Conservation (phyloP, 192 early-diverging fungal species). For the Gryganskiella cystojenkinii region DNA sequence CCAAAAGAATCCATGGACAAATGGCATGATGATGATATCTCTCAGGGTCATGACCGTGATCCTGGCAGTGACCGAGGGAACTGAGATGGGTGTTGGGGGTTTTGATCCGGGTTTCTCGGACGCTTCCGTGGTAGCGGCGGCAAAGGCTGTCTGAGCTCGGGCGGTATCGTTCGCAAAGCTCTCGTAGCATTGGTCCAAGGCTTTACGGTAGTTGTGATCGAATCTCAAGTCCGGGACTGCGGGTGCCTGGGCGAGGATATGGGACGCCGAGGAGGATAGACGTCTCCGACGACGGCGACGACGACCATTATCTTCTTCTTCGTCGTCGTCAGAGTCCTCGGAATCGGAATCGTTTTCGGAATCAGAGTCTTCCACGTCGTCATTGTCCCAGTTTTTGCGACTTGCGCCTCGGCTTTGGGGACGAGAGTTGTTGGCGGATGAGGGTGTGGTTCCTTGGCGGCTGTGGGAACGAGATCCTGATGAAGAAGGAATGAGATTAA, state of each 20-base stretch:
- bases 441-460: too few species aligned
- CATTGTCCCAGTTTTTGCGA: background rate
- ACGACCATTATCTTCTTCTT: background rate
- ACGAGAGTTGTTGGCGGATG: background rate
- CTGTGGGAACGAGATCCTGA: too few species aligned
- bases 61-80: conserved; percentile 21
- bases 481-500: background rate
- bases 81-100: conserved; percentile 4
- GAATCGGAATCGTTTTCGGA: background rate
- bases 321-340: conserved; percentile 5
- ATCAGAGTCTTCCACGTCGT: conserved; percentile 4
- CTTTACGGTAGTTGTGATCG: conserved; percentile 43
- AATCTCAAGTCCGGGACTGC: conserved; percentile 42
- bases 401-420: conserved; percentile 20
- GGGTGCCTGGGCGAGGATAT: conserved; percentile 38
- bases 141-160: background rate
- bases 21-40: conserved; percentile 51
- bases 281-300: conserved; percentile 5
- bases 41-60: conserved; percentile 42
- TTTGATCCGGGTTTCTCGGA: background rate
- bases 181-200: conserved; percentile 43
- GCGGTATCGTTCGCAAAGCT: conserved; percentile 25
- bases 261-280: conserved; percentile 31
- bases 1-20: conserved; percentile 52
- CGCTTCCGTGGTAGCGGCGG: background rate